Conservation (phyloP, 768 basidiomycete genomes). For the Panellus pusillus region DNA sequence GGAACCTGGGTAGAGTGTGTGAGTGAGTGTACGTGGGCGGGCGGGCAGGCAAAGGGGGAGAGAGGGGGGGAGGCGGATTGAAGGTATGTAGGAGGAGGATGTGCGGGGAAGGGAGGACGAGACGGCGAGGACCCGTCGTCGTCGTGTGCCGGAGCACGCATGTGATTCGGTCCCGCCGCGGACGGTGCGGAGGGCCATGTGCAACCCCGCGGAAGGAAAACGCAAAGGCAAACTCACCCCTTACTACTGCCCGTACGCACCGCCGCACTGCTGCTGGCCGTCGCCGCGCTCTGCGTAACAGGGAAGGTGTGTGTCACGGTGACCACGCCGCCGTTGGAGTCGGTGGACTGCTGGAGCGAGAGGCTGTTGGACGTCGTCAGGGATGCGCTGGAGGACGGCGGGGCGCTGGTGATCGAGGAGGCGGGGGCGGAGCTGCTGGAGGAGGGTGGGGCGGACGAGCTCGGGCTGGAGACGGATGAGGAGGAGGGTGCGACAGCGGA, state of each 20-base stretch:
- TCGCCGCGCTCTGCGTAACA: background rate
- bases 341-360: background rate
- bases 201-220: background rate
- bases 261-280: background rate
- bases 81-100: background rate
- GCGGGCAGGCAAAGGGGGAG: background rate
- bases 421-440: background rate
- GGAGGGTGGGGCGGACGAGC: background rate
- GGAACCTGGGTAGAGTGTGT: constrained; percentile 39
- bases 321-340: background rate
- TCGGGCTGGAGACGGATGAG: too few species aligned
- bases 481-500: background rate
- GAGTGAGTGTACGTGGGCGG: background rate
- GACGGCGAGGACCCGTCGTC: too few species aligned
- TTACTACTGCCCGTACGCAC: background rate
- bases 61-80: background rate
- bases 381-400: background rate
- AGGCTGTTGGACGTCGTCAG: background rate
- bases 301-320: background rate
- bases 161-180: too few species aligned
- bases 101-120: background rate
- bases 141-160: too few species aligned
- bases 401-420: background rate
- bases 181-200: too few species aligned
- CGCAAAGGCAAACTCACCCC: constrained; percentile 1